Evolutionary conservation across 2,329 filamentous ascomycete genomes (phyloP), one percentile per base, ranked within the genome.

Genomic region (Uncinocarpus reesii): DNA sequence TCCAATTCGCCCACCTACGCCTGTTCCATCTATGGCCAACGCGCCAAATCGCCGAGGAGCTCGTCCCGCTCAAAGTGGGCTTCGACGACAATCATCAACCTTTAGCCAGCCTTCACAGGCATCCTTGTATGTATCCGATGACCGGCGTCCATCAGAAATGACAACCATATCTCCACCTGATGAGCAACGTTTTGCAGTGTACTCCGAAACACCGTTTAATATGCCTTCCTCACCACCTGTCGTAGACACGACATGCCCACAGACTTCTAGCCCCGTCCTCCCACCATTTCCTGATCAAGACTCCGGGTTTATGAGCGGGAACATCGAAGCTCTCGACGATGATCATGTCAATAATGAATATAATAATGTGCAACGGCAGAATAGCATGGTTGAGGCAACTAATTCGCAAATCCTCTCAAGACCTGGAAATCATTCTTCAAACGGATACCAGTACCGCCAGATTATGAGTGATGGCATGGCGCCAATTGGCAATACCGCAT

Each of bases 221-320:
- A 86, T 96, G 57, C 84, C 84, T 1, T 96, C 92, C 0, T 96
- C 90, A 2, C 90, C 90, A 11, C 92, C 92, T 1, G 74, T 93
- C 1, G 80, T 88, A 53, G 76, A 79, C 54, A 76, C 76, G 31
- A 71, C 73, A 24, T 71, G 73, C 21, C 81, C 83, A 3, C 78
- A 79, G 23, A 79, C 82, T 21, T 95, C 89, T 1, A 96, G 90
- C 61, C 92, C 90, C 1, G 75, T 80, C 36, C 73, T 88, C 42
- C 79, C 81, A 45, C 74, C 75, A 4, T 73, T 81, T 54, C 73
- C 67, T 60, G 57, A 68, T 58, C 70, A 70, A 15, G 86, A 94
- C 61, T 89, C 86, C 11, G 86, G 85, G 1, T 93, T 93, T 59
- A 85, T 89, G 77, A 92, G 85, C 60, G 84, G 83, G n/a, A 63